phyloP scores from a whole-genome alignment of 1,139 yeast genomes.

The Hemisphaericaspora lyxosophila region DNA sequence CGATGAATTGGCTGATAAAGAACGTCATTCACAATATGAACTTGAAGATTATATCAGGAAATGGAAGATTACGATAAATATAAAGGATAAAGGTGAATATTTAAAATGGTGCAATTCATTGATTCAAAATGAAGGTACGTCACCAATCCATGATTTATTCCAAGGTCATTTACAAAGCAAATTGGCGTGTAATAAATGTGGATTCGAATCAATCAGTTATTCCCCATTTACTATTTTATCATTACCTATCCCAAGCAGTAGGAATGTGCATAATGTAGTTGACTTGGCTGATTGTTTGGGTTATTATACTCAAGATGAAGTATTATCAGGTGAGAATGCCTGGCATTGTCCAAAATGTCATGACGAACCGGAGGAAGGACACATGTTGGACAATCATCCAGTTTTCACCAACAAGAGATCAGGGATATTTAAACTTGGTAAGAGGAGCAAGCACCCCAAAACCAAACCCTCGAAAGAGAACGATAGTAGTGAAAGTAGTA shows the following conservation, averaged over 20 bases:
- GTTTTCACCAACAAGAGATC: conserved; percentile 34
- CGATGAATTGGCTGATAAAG: conserved; percentile 53
- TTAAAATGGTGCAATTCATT: conserved; percentile 57
- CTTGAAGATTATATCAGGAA: conserved; percentile 28
- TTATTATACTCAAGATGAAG: conserved; percentile 67
- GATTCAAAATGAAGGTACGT: conserved; percentile 56
- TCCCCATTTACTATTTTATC: conserved; percentile 66
- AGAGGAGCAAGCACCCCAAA: too few relatives aligned
- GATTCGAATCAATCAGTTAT: conserved; percentile 54
- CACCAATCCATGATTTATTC: conserved; percentile 63
- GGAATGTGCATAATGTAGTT: conserved; percentile 24
- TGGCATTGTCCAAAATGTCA: conserved; percentile 79
- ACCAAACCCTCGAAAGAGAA: conserved; percentile 23
- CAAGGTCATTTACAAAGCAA: conserved; percentile 70
- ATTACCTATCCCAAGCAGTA: conserved; percentile 58
- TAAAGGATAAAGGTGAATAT: conserved; percentile 49
- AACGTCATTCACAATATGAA: conserved; percentile 14
- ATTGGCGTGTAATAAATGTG: conserved; percentile 63
- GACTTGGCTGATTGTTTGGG: conserved; percentile 62
- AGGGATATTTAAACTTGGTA: conserved; percentile 36
- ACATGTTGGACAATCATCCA: conserved; percentile 37
- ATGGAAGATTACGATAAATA: conserved; percentile 34
- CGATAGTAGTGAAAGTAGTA: conserved; percentile 2
- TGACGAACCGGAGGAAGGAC: conserved; percentile 20
- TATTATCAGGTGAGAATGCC: conserved; percentile 68